These are phyloP conservation scores for Clathrospora elynae DNA, from an alignment of 2,329 filamentous ascomycete genomes.

Conservation along the genomic window DNA sequence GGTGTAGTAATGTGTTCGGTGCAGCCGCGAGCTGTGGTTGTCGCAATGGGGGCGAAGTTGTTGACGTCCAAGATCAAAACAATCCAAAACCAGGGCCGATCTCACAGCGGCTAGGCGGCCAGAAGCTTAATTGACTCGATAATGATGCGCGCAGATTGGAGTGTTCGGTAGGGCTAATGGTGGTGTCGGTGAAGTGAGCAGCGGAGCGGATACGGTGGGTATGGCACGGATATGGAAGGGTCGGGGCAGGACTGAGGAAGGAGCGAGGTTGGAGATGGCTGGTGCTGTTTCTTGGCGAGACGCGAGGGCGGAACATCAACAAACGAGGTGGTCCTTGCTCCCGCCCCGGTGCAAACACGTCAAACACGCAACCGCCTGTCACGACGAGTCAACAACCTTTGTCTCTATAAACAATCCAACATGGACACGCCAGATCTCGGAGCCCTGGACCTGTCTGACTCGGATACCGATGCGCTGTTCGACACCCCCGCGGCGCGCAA, in stretches of 20 bases:
- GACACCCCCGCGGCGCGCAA: conserved; percentile 56
- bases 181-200: conserved; percentile 20
- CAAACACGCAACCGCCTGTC: conserved; percentile 30
- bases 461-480: conserved; percentile 63
- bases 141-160: conserved; percentile 14
- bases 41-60: conserved; percentile 21
- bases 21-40: conserved; percentile 21
- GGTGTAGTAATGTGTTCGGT: conserved; percentile 10
- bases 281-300: conserved; percentile 17
- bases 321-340: conserved; percentile 12
- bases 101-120: conserved; percentile 9
- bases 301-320: conserved; percentile 16
- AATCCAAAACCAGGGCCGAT: conserved; percentile 22
- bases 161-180: conserved; percentile 14
- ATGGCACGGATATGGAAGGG: conserved; percentile 20
- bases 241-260: conserved; percentile 16
- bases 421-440: conserved; percentile 56
- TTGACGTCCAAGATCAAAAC: conserved; percentile 33
- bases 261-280: conserved; percentile 36
- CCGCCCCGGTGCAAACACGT: conserved; percentile 27
- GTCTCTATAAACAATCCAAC: conserved; percentile 2
- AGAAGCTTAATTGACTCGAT: conserved; percentile 9
- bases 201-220: conserved; percentile 24
- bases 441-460: conserved; percentile 59
- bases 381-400: not conserved